A percentile compares a stretch with the other conserved stretches of the same genome.
Conservation (phyloP, 257 asterid genomes). For the Gentiana straminea region DNA sequence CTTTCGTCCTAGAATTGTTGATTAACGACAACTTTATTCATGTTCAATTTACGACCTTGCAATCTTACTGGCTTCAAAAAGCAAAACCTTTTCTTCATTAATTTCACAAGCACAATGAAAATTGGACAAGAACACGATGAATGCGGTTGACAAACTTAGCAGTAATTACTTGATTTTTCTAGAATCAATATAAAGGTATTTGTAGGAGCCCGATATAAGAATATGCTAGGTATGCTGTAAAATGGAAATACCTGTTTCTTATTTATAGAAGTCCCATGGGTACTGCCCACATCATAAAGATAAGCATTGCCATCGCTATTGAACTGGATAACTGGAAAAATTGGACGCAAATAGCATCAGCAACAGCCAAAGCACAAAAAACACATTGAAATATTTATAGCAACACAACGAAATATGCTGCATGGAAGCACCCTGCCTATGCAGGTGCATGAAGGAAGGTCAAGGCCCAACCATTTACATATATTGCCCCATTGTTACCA, state of each 20-base stretch:
- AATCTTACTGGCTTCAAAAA: no score
- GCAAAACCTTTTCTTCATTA: no score
- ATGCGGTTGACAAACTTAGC: not conserved
- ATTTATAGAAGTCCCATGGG: slow-evolving; percentile 88
- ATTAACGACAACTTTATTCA: no score
- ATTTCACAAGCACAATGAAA: not conserved
- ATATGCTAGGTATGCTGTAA: not conserved
- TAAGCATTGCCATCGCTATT: slow-evolving; percentile 61
- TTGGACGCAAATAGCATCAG: slow-evolving; percentile 14
- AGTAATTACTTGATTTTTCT: not conserved
- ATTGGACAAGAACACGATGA: no score
- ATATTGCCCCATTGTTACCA: no score
- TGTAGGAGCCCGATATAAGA: not conserved
- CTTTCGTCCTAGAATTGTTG: no score
- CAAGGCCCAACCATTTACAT: no score
- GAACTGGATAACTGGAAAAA: slow-evolving; percentile 78
- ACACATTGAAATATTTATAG: no score
- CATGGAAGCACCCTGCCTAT: no score
- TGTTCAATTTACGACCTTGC: no score
- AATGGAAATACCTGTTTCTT: slow-evolving; percentile 56
- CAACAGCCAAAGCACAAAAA: not conserved
- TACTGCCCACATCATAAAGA: slow-evolving; percentile 86
- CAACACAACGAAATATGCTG: no score
- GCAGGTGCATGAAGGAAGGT: no score
- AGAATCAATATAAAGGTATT: not conserved